Evolutionary conservation across 805 yeast genomes (phyloP).

Genomic region (Maudiozyma serrabonitensis): DNA sequence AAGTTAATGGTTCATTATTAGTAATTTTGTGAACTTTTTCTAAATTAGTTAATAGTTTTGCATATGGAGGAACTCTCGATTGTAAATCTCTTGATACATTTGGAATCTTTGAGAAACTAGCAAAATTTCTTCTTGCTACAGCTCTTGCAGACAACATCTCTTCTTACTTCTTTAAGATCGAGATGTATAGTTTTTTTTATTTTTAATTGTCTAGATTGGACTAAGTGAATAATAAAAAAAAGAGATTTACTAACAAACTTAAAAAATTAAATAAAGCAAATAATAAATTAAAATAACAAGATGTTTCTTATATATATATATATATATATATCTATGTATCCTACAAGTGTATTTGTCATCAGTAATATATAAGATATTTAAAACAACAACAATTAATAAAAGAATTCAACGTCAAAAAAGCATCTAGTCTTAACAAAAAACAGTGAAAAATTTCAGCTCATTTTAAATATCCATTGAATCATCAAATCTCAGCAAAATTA

Average conservation of each 20-base stretch:
- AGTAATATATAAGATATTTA: background rate
- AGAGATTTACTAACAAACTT: background rate
- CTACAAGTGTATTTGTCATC: background rate
- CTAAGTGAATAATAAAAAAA: background rate
- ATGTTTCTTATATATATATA: too few relatives aligned
- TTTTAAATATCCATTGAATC: too few relatives aligned
- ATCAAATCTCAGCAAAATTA: too few relatives aligned
- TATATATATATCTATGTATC: background rate
- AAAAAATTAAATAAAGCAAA: too few relatives aligned
- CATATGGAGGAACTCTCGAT: slow-evolving; percentile 82
- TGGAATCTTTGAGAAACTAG: slow-evolving; percentile 16
- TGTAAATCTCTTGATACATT: slow-evolving; percentile 51
- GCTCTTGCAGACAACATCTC: slow-evolving; percentile 20
- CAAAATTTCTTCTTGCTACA: slow-evolving; percentile 17
- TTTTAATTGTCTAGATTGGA: background rate
- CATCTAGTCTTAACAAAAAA: too few relatives aligned
- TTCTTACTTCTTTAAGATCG: background rate
- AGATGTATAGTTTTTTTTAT: background rate
- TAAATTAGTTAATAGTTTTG: slow-evolving; percentile 58
- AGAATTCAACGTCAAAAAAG: too few relatives aligned
- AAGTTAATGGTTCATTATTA: slow-evolving; percentile 67
- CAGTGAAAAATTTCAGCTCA: too few relatives aligned
- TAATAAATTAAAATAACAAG: too few relatives aligned
- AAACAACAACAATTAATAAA: too few relatives aligned
- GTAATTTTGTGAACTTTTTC: slow-evolving; percentile 54